Base-by-base conservation (phyloP, 1,284 basidiomycete genomes). In the Rhizoctonia solani region DNA sequence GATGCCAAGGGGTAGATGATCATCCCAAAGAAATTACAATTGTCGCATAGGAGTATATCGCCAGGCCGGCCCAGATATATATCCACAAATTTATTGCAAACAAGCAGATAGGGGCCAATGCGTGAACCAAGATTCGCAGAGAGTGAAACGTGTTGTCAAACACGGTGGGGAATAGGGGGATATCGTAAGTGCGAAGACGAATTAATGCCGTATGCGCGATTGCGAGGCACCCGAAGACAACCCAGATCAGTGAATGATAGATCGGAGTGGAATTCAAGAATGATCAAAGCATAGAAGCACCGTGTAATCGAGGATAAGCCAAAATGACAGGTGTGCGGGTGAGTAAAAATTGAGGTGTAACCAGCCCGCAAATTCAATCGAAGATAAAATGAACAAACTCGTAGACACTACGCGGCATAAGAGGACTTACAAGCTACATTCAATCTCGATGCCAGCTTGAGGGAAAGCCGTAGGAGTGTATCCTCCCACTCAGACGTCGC, bases 401-500 rank as follows among this genome's bases (percentile, higher is more conserved):
- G n/a, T n/a, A n/a, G 11, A 34, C 46, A 27, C 21, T 49, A 3
- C 5, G 23, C 11, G n/a, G 21, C 25, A 11, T 16, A 61, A 30
- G 27, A 25, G 21, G 41, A 63, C 59, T 50, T 21, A 63, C 59
- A 63, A 6, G 59, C 59, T 27, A 63, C 59, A 30, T 63, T 63
- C 37, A 63, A 25, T 90, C 89, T 21, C 83, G 83, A 70, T 5
- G 91, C 89, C 59, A 93, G 87, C 29, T 88, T 84, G 66, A 93
- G 82, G 2, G 91, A 86, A n/a, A 98, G 81, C 71, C 83, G 87
- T 55, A 92, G 82, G 14, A 98, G 80, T 0, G 87, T 88, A 65
- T 88, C 86, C 74, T 95, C 92, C 95, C 95, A 98, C 72, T 93
- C 87, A 55, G 81, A 82, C 27, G 90, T 77, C 69, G 92, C 50